These are phyloP conservation scores for Arbutus unedo DNA, from an alignment of 148 eudicot species.

Conservation along the genomic window DNA sequence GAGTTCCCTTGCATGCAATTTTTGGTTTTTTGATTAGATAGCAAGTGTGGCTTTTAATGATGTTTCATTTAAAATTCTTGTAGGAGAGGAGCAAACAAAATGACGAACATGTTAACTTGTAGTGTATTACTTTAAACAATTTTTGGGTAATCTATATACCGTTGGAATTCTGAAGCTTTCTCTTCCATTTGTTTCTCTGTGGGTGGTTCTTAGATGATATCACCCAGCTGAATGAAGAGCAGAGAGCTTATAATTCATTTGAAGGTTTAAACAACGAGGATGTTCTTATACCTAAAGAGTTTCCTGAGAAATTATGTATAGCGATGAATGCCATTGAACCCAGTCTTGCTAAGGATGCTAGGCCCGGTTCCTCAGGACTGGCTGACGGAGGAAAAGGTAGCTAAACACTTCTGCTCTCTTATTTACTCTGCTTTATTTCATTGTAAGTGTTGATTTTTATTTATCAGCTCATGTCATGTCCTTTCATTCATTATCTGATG, in stretches of 20 bases:
- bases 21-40: neutral
- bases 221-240: constrained; percentile 52
- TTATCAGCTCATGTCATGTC: neutral
- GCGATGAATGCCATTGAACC: constrained; percentile 24
- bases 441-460: constrained; percentile 3
- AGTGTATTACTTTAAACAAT: neutral
- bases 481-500: neutral
- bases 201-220: constrained; percentile 62
- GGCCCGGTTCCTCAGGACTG: constrained; percentile 13
- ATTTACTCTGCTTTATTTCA: neutral
- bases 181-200: constrained; percentile 23
- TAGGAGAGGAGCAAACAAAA: constrained; percentile 4
- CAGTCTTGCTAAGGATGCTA: constrained; percentile 20
- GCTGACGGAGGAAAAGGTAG: constrained; percentile 29
- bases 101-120: neutral
- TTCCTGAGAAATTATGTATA: constrained; percentile 26
- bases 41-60: neutral
- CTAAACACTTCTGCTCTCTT: neutral
- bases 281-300: constrained; percentile 27
- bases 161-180: constrained; percentile 10
- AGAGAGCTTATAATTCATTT: constrained; percentile 17
- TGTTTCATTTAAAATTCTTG: neutral
- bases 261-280: constrained; percentile 26
- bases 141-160: neutral
- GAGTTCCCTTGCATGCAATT: neutral